Evolutionary conservation across 208 protist genomes (phyloP).

Genomic region (Borovskyia barvae): DNA sequence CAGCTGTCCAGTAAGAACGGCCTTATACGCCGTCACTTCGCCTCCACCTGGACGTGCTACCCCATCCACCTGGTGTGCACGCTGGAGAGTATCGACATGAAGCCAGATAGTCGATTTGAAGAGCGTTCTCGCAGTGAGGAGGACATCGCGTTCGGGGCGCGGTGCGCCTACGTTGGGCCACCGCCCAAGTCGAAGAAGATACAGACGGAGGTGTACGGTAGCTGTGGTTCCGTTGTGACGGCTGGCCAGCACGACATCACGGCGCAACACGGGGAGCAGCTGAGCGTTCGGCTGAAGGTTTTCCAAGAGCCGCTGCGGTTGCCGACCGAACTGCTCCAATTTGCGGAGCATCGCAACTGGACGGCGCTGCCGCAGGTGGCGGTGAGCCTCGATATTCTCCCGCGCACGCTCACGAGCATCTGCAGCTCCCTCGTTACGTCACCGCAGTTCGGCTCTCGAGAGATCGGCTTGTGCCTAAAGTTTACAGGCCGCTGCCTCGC

Average conservation of each 20-base stretch:
- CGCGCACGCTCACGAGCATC: constrained; percentile 54
- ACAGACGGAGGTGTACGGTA: constrained; percentile 43
- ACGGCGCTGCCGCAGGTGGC: constrained; percentile 66
- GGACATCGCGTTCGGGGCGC: constrained; percentile 48
- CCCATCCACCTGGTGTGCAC: constrained; percentile 55
- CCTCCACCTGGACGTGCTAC: constrained; percentile 77
- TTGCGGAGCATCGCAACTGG: constrained; percentile 66
- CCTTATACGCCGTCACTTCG: constrained; percentile 64
- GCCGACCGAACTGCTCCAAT: constrained; percentile 49
- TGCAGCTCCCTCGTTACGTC: constrained; percentile 75
- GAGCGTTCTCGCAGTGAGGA: constrained; percentile 64
- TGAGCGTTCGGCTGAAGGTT: constrained; percentile 38
- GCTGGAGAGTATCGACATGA: constrained; percentile 61
- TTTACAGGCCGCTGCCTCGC: constrained; percentile 63
- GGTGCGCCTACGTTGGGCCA: constrained; percentile 72
- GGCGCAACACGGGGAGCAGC: constrained; percentile 26
- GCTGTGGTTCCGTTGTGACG: constrained; percentile 42
- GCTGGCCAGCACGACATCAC: constrained; percentile 30
- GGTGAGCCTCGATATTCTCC: constrained; percentile 37
- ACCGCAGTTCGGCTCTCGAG: constrained; percentile 77
- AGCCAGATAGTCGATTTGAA: constrained; percentile 68
- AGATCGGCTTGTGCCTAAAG: constrained; percentile 83
- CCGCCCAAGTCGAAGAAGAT: constrained; percentile 48
- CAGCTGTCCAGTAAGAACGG: constrained; percentile 49
- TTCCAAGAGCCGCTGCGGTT: constrained; percentile 41